These are phyloP conservation scores for Lotmaria passim DNA, from an alignment of 208 protist species.

Conservation along the genomic window DNA sequence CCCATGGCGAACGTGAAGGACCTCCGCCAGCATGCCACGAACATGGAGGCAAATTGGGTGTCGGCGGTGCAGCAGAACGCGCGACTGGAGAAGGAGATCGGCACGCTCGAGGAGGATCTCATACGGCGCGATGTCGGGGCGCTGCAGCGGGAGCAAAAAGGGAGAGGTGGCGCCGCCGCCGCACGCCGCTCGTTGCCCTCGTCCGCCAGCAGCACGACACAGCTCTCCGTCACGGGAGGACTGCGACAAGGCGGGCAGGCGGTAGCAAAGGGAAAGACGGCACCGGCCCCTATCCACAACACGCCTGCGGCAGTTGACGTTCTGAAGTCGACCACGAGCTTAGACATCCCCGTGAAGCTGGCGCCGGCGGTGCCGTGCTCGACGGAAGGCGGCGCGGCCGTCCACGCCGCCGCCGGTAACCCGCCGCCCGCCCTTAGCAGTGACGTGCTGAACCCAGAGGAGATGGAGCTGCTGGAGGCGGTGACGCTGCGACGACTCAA, in stretches of 20 bases:
- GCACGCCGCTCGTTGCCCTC: background rate
- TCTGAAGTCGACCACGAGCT: slow-evolving; percentile 10
- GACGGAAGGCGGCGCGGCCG: background rate
- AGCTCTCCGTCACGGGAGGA: background rate
- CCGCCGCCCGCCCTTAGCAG: slow-evolving; percentile 16
- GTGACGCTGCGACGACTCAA: slow-evolving; percentile 62
- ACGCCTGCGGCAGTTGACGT: background rate
- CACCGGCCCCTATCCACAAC: no score
- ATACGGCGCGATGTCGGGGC: slow-evolving; percentile 24
- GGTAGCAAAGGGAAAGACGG: background rate
- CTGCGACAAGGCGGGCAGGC: background rate
- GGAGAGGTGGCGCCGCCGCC: slow-evolving; percentile 3
- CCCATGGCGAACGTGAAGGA: slow-evolving; percentile 65
- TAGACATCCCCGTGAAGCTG: slow-evolving; percentile 22
- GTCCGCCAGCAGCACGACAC: background rate
- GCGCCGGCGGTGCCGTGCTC: slow-evolving; percentile 17
- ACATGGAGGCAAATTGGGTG: slow-evolving; percentile 85
- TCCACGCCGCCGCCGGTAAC: background rate
- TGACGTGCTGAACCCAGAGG: slow-evolving; percentile 64
- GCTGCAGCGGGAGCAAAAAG: slow-evolving; percentile 13
- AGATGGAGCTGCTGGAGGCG: slow-evolving; percentile 78
- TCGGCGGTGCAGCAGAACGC: slow-evolving; percentile 62
- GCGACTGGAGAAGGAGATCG: slow-evolving; percentile 63
- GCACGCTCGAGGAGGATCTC: slow-evolving; percentile 55
- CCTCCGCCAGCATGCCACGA: slow-evolving; percentile 66